Base-by-base conservation (phyloP, 495 filamentous ascomycete species). In the Penicillium lagena region DNA sequence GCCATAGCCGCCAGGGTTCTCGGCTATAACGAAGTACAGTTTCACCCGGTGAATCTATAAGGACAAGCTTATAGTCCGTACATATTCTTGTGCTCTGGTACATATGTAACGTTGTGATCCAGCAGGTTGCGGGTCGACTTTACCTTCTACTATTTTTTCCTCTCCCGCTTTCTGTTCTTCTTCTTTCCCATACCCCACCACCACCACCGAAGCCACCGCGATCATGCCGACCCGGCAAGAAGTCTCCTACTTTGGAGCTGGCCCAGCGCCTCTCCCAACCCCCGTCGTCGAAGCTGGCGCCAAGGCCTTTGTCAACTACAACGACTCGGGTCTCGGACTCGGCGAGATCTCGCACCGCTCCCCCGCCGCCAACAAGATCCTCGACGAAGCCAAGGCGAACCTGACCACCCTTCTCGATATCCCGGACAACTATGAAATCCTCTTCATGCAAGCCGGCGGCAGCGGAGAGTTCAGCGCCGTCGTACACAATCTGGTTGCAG, bases 321-420 rank as follows among this genome's bases (percentile, higher is more conserved):
- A 94, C 17, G 73, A 81, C 60, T 86, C 79, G 44, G 90, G 90
- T 36, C 69, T 96, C 40, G 70, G 70, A 37, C 60, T 73, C 36
- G 85, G 85, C 47, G 90, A 96, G 62, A 87, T 94, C 64, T 90
- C 85, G 14, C 91, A 97, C 64, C 89, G 90, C 41, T 89, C 85
- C n/a, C 67, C 78, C 32, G 74, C 86, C 37, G 89, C 90, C 12
- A 75, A 69, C 42, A 74, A 81, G 15, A 84, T 90, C 52, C 72
- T 89, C 55, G 76, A 81, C 48, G 65, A 77, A 43, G 73, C 77
- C 48, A 86, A 86, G 52, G 73, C 75, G 30, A 76, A 80, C 56
- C 72, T 89, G n/a, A 70, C 73, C 15, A 65, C 63, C 11, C 85
- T 87, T 51, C 80, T 89, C 33, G 82, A 87, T 54, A 80, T 90